Evolutionary conservation across 805 yeast genomes (phyloP).

Genomic region (Zygosaccharomyces siamensis): DNA sequence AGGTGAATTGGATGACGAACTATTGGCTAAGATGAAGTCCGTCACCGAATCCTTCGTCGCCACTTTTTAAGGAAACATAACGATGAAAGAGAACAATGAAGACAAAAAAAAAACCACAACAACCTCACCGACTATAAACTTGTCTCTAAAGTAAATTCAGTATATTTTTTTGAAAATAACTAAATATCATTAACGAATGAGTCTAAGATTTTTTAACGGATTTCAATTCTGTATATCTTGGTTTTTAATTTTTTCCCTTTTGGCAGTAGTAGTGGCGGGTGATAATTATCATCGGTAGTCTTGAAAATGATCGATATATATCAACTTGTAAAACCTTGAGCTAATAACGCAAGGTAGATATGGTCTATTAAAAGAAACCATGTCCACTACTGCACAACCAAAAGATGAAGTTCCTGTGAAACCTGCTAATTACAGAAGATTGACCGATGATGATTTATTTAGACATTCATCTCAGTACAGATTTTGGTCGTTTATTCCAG

Average conservation of each 20-base stretch:
- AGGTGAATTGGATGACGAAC: constrained; percentile 89
- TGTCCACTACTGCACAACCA: constrained; percentile 3
- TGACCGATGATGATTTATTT: constrained; percentile 81
- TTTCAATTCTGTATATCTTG: neutral
- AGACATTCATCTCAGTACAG: constrained; percentile 81
- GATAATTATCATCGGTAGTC: neutral
- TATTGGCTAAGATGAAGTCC: constrained; percentile 78
- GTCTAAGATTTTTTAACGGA: constrained; percentile 5
- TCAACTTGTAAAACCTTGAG: neutral
- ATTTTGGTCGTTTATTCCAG: constrained; percentile 75
- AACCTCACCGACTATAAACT: neutral
- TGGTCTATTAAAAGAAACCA: neutral
- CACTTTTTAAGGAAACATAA: constrained; percentile 54
- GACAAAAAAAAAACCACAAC: too few relatives aligned
- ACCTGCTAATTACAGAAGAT: constrained; percentile 31
- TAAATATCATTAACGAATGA: constrained; percentile 9
- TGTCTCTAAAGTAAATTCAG: constrained; percentile 2
- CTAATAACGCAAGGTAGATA: neutral
- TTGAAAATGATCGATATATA: neutral
- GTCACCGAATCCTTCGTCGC: constrained; percentile 91
- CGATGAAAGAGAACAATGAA: neutral
- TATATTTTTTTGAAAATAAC: constrained; percentile 5
- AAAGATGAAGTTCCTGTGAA: constrained; percentile 10
- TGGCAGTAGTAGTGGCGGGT: neutral
- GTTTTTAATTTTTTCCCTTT: neutral